Conservation (phyloP, 345 rosid genomes). For the Corymbia maculata region DNA sequence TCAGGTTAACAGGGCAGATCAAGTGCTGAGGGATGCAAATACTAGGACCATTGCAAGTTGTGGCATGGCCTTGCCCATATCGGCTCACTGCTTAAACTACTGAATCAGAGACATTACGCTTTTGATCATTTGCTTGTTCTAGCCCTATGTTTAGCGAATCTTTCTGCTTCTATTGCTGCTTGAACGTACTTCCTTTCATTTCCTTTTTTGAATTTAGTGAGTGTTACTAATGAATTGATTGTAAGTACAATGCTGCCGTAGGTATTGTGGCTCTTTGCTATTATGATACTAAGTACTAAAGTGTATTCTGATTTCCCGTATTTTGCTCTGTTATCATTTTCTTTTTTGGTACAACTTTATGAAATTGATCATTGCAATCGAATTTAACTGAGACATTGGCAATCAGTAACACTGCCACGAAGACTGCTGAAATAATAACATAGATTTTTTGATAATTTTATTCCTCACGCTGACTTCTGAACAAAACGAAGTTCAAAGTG, state of each 20-base stretch:
- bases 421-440: neutral
- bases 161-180: neutral
- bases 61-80: neutral
- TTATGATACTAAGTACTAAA: neutral
- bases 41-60: neutral
- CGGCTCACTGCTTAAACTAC: slow-evolving; percentile 2
- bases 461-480: neutral
- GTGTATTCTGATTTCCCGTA: neutral
- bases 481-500: neutral
- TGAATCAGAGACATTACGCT: neutral
- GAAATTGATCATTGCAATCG: neutral
- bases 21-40: slow-evolving; percentile 13
- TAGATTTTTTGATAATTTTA: neutral
- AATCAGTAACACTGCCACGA: neutral
- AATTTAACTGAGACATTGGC: neutral
- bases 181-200: neutral
- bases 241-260: neutral
- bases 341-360: neutral
- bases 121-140: neutral
- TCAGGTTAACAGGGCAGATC: slow-evolving; percentile 4
- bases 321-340: neutral
- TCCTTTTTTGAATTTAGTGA: neutral
- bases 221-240: neutral
- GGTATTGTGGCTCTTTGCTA: neutral
- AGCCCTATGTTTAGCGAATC: neutral